Percentiles rank a stretch among this genome's conserved stretches.
Evolutionary conservation across 768 basidiomycete species (phyloP).

Genomic region (Naganishia friedmannii): DNA sequence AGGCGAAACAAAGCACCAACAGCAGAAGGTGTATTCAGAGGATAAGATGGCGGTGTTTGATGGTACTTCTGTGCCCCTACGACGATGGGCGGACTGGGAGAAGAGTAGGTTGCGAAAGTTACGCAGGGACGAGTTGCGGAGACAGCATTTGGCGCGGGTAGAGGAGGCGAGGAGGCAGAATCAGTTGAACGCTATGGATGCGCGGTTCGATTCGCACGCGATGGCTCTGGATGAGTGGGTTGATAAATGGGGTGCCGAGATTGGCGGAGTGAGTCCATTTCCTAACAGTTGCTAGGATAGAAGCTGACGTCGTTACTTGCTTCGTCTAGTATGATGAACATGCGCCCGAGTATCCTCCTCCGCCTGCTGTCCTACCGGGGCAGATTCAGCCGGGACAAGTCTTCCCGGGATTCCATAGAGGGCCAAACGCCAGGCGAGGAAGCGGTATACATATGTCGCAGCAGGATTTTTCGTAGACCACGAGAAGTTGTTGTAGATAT

Average conservation of each 20-base stretch:
- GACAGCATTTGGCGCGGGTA: constrained; percentile 69
- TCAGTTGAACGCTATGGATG: constrained; percentile 45
- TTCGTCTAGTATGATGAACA: constrained; percentile 72
- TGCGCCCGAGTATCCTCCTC: constrained; percentile 70
- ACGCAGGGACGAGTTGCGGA: constrained; percentile 62
- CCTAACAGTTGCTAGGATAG: background rate
- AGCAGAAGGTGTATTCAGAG: constrained; percentile 67
- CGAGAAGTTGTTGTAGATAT: too few relatives aligned
- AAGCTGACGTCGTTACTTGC: background rate
- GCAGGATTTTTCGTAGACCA: too few relatives aligned
- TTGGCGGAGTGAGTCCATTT: constrained; percentile 61
- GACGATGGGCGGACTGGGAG: constrained; percentile 99
- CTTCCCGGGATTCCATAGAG: background rate
- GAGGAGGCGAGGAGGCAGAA: background rate
- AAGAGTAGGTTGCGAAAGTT: constrained; percentile 87
- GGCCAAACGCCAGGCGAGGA: background rate
- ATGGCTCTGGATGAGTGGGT: constrained; percentile 72
- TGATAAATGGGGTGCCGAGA: constrained; percentile 92
- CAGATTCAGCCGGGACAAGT: constrained; percentile 38
- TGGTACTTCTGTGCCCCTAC: constrained; percentile 72
- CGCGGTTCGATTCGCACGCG: constrained; percentile 69
- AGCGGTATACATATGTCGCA: too few relatives aligned
- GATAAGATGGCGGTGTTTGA: constrained; percentile 58
- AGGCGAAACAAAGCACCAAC: constrained; percentile 77
- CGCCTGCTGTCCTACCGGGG: constrained; percentile 67